Conservation (phyloP, 2,329 filamentous ascomycete genomes). For the Metarhizium humberi region DNA sequence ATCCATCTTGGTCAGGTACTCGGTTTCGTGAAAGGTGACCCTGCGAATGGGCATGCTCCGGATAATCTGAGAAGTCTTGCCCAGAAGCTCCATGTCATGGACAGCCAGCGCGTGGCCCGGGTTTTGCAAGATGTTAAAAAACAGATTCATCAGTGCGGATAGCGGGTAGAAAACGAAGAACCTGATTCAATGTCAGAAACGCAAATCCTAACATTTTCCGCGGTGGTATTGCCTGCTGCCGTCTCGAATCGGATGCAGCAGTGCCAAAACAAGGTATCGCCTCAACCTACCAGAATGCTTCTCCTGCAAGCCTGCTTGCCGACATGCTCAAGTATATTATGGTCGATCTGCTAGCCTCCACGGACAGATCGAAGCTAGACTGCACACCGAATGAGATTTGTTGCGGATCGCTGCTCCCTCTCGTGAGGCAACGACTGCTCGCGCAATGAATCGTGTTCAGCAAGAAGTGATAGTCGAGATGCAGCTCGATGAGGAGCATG, state of each 20-base stretch:
- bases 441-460: constrained; percentile 46
- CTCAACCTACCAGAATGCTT: constrained; percentile 38
- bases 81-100: constrained; percentile 37
- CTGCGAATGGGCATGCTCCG: constrained; percentile 23
- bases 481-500: constrained; percentile 38
- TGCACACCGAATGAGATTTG: constrained; percentile 31
- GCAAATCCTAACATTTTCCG: neutral
- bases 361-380: constrained; percentile 42
- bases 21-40: constrained; percentile 24
- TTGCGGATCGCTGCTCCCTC: constrained; percentile 13
- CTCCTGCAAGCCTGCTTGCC: constrained; percentile 30
- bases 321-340: constrained; percentile 36
- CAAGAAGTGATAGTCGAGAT: constrained; percentile 46
- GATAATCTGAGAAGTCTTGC: constrained; percentile 32
- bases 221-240: no score
- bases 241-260: no score
- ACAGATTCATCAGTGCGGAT: constrained; percentile 42
- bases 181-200: constrained; percentile 22
- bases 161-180: constrained; percentile 47
- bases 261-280: no score
- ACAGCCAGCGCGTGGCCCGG: constrained; percentile 33
- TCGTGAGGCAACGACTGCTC: constrained; percentile 37
- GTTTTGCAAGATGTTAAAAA: constrained; percentile 42
- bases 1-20: constrained; percentile 30
- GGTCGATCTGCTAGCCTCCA: constrained; percentile 47